Conservation (phyloP, 169 alveolate genomes). For the Theileria luwenshuni region DNA sequence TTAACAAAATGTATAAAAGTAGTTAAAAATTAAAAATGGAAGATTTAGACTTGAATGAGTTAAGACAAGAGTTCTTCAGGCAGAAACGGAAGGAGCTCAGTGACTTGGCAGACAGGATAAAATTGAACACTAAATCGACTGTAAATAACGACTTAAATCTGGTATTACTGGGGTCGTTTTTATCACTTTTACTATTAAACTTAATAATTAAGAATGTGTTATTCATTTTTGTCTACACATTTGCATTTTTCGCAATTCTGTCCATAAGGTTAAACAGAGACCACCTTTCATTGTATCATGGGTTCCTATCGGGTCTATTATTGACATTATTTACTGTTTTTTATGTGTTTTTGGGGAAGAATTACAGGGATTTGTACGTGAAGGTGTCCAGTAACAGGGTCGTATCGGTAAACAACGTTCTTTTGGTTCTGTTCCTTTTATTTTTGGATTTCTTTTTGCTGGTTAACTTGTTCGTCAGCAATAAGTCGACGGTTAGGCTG, state of each 20-base stretch:
- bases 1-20: too few species aligned
- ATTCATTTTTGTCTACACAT: not conserved
- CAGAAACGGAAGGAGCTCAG: slow-evolving; percentile 33
- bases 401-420: not conserved
- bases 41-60: too few species aligned
- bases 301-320: too few species aligned
- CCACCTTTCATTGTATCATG: too few species aligned
- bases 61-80: slow-evolving; percentile 37
- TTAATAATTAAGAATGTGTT: not conserved
- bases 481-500: too few species aligned
- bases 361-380: too few species aligned
- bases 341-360: too few species aligned
- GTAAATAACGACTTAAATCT: too few species aligned
- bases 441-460: not conserved
- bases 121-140: too few species aligned
- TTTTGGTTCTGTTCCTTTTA: not conserved
- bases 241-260: not conserved
- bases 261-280: too few species aligned
- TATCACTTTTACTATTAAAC: not conserved
- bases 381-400: not conserved
- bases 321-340: too few species aligned
- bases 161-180: slow-evolving; percentile 25
- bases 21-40: too few species aligned
- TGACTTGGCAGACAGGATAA: not conserved
- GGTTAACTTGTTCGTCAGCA: not conserved